Percentiles rank a stretch among this genome's conserved stretches.
Conservation (phyloP, 2,329 filamentous ascomycete species). For the Shiraia bambusicola region DNA sequence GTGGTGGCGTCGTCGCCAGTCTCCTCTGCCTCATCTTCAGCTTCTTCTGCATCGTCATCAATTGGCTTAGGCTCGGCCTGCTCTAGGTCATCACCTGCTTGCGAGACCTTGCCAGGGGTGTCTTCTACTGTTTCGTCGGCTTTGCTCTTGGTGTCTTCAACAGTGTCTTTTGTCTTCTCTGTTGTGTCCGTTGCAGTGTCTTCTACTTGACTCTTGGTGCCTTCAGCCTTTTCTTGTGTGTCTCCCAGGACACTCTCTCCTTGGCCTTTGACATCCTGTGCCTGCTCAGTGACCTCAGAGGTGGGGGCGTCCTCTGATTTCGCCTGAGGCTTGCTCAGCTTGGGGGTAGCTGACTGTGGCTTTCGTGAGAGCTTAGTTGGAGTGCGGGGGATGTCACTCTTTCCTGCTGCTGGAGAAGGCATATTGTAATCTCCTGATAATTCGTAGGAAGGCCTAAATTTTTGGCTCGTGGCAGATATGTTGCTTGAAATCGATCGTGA, state of each 20-base stretch:
- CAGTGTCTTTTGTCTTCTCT: conserved; percentile 37
- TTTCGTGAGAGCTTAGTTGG: conserved; percentile 54
- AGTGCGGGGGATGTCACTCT: conserved; percentile 52
- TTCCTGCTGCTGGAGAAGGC: conserved; percentile 56
- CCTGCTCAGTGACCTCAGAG: conserved; percentile 39
- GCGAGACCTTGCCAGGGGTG: conserved; percentile 50
- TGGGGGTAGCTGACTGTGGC: conserved; percentile 44
- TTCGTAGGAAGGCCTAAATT: conserved; percentile 35
- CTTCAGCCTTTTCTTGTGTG: conserved; percentile 33
- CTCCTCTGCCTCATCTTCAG: conserved; percentile 25
- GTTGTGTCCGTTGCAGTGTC: conserved; percentile 37
- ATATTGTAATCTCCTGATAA: conserved; percentile 41
- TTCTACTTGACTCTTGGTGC: conserved; percentile 41
- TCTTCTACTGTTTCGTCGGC: conserved; percentile 42
- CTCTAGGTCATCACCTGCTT: conserved; percentile 49
- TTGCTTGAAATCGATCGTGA: conserved; percentile 45
- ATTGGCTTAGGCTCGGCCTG: conserved; percentile 51
- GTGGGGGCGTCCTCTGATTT: conserved; percentile 40
- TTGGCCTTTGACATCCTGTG: conserved; percentile 10
- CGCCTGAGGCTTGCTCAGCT: conserved; percentile 44
- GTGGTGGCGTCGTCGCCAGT: conserved; percentile 44
- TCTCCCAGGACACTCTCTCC: conserved; percentile 14
- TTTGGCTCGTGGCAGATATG: conserved; percentile 35
- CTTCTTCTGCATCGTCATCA: conserved; percentile 42
- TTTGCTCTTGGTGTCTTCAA: conserved; percentile 42